phyloP scores from a whole-genome alignment of 805 yeast genomes.

The Cyberlindnera mrakii region DNA sequence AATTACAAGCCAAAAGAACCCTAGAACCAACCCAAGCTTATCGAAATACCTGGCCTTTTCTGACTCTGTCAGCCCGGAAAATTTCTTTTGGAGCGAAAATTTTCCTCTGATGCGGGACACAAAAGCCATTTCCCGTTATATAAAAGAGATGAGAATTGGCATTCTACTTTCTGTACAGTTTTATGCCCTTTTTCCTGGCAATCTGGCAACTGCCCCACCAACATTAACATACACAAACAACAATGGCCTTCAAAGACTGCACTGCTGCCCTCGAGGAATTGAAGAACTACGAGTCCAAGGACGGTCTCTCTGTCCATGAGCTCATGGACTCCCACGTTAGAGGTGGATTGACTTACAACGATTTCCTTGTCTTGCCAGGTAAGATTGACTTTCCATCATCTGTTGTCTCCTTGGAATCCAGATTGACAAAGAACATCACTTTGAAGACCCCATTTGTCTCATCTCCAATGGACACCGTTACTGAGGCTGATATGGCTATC shows the following conservation, averaged over 20 bases:
- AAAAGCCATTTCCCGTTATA: neutral
- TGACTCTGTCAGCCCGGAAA: too few relatives aligned
- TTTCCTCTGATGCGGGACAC: neutral
- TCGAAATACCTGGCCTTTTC: too few relatives aligned
- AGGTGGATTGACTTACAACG: slow-evolving; percentile 98
- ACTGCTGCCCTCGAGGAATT: slow-evolving; percentile 66
- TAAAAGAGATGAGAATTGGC: neutral
- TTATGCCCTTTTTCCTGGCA: slow-evolving; percentile 20
- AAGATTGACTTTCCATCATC: slow-evolving; percentile 85
- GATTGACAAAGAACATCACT: slow-evolving; percentile 85
- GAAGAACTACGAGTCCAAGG: slow-evolving; percentile 59
- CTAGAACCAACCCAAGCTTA: too few relatives aligned
- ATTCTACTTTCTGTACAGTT: neutral
- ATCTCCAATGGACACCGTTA: slow-evolving; percentile 99
- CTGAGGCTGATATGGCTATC: slow-evolving; percentile 96
- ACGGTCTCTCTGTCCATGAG: slow-evolving; percentile 78
- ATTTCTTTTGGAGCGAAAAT: too few relatives aligned
- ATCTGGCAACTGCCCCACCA: slow-evolving; percentile 24
- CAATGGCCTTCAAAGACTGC: slow-evolving; percentile 33
- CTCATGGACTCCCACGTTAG: slow-evolving; percentile 85
- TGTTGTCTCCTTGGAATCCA: slow-evolving; percentile 72
- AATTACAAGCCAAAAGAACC: too few relatives aligned
- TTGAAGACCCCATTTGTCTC: slow-evolving; percentile 93
- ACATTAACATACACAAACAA: slow-evolving; percentile 1
- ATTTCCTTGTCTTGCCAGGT: slow-evolving; percentile 92